phyloP scores from a whole-genome alignment of 169 alveolate species.

The Cryptosporidium ubiquitum region DNA sequence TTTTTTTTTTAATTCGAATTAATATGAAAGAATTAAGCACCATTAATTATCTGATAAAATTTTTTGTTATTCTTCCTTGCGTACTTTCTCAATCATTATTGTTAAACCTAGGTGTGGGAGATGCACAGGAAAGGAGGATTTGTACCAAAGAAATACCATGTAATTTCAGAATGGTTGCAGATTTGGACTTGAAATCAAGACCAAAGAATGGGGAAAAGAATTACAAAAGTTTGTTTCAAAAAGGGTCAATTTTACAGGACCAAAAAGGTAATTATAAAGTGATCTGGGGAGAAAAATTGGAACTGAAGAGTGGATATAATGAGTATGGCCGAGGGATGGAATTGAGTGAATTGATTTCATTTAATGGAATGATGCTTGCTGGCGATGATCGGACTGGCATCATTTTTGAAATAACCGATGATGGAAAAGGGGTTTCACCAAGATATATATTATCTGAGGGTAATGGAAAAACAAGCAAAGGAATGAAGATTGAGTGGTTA shows the following conservation, averaged over 20 bases:
- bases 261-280: slow-evolving; percentile 11
- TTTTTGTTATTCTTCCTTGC: neutral
- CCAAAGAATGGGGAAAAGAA: slow-evolving; percentile 46
- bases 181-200: slow-evolving; percentile 55
- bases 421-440: slow-evolving; percentile 67
- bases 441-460: slow-evolving; percentile 76
- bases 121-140: slow-evolving; percentile 10
- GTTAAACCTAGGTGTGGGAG: neutral
- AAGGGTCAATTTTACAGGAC: slow-evolving; percentile 40
- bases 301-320: slow-evolving; percentile 62
- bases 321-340: slow-evolving; percentile 80
- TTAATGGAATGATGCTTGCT: slow-evolving; percentile 75
- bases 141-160: slow-evolving; percentile 27
- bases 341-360: slow-evolving; percentile 74
- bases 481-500: slow-evolving; percentile 79
- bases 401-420: slow-evolving; percentile 67
- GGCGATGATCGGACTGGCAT: slow-evolving; percentile 81
- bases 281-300: slow-evolving; percentile 17
- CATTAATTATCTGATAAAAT: neutral
- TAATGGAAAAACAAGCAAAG: slow-evolving; percentile 75
- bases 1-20: neutral
- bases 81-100: slow-evolving; percentile 16
- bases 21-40: neutral
- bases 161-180: slow-evolving; percentile 58
- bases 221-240: slow-evolving; percentile 36